A percentile compares a stretch with the other conserved stretches of the same genome.
Conservation (phyloP, 768 basidiomycete genomes). For the Phanerodontia chrysosporium region DNA sequence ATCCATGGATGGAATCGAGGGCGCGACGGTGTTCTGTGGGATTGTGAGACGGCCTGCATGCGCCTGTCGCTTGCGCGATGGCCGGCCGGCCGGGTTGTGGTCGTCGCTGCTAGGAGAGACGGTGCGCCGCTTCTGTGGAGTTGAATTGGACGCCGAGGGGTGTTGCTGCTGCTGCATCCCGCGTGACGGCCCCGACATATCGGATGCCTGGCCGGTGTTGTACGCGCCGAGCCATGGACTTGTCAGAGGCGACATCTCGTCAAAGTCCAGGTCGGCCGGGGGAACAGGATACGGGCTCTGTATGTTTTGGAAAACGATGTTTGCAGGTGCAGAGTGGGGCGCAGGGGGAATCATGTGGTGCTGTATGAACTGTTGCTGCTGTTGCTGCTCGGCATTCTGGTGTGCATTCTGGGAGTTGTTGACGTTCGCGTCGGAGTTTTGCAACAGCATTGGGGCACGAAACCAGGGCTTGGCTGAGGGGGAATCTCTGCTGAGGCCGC, state of each 20-base stretch:
- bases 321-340: constrained; percentile 63
- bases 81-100: constrained; percentile 10
- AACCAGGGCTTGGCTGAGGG: constrained; percentile 54
- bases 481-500: constrained; percentile 66
- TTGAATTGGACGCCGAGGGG: constrained; percentile 3
- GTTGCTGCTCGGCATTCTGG: neutral
- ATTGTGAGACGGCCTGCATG: constrained; percentile 39
- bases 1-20: constrained; percentile 1
- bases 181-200: constrained; percentile 5
- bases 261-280: constrained; percentile 53
- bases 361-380: constrained; percentile 18
- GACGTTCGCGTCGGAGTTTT: constrained; percentile 12
- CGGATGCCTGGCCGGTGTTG: constrained; percentile 27
- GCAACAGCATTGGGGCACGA: constrained; percentile 59
- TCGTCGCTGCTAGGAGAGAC: constrained; percentile 60
- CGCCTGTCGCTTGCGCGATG: constrained; percentile 50
- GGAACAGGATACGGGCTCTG: constrained; percentile 33
- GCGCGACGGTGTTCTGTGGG: constrained; percentile 17
- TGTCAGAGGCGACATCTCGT: constrained; percentile 72
- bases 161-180: constrained; percentile 9
- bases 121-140: constrained; percentile 44
- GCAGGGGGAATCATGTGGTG: constrained; percentile 23
- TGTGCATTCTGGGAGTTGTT: neutral
- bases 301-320: constrained; percentile 60
- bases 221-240: constrained; percentile 75